These are phyloP conservation scores for Myxozyma neglecta DNA, from an alignment of 805 yeast species.

Conservation along the genomic window DNA sequence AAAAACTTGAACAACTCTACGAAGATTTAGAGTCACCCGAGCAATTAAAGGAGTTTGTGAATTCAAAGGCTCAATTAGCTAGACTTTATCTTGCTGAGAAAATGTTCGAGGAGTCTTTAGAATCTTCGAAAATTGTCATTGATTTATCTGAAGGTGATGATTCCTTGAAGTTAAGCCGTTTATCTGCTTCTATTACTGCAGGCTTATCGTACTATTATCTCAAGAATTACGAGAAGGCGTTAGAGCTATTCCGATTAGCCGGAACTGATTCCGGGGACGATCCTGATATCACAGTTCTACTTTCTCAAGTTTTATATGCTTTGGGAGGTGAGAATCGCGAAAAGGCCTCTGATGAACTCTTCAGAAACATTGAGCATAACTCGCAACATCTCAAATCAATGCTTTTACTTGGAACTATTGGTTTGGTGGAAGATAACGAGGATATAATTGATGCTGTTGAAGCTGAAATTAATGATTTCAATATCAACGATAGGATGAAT, in stretches of 20 bases:
- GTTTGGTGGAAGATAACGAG: conserved; percentile 59
- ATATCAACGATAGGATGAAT: neutral
- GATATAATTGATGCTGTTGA: conserved; percentile 61
- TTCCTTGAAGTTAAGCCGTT: conserved; percentile 30
- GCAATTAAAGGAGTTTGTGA: conserved; percentile 53
- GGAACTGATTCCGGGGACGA: conserved; percentile 57
- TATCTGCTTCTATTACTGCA: conserved; percentile 64
- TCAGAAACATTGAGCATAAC: conserved; percentile 57
- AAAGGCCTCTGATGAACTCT: conserved; percentile 80
- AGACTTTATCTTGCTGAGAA: conserved; percentile 65
- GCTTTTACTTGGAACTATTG: conserved; percentile 75
- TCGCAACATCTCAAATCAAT: conserved; percentile 71
- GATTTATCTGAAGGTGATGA: conserved; percentile 35
- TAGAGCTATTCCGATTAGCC: conserved; percentile 67
- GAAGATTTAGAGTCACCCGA: conserved; percentile 55
- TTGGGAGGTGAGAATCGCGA: conserved; percentile 73
- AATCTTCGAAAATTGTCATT: conserved; percentile 53
- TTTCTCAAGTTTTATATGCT: conserved; percentile 78
- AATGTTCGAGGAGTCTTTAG: conserved; percentile 57
- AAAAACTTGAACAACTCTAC: conserved; percentile 53
- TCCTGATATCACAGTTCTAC: conserved; percentile 64
- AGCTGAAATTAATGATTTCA: conserved; percentile 56
- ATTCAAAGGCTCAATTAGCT: conserved; percentile 67
- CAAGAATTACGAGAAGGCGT: conserved; percentile 61
- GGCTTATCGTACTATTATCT: conserved; percentile 71